These are phyloP conservation scores for Mortierella sp. DNA, from an alignment of 371 early-diverging fungal genomes.

Conservation along the genomic window DNA sequence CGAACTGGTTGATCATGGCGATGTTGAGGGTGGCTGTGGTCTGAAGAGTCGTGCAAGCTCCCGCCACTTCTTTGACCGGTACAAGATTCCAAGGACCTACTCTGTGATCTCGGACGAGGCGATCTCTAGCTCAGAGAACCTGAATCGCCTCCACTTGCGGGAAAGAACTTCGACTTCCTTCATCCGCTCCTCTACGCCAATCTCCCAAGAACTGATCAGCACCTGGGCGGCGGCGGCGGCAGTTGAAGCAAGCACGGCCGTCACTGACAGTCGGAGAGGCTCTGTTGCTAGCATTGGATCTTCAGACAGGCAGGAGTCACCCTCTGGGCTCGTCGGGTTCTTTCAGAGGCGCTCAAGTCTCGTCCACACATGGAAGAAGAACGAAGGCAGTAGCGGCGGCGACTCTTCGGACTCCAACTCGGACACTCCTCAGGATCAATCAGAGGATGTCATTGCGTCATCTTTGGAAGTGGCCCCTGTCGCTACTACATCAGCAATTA, in stretches of 20 bases:
- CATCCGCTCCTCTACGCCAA: neutral
- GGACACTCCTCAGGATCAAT: neutral
- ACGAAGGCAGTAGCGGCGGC: neutral
- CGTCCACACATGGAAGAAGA: neutral
- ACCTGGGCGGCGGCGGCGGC: neutral
- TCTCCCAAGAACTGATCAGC: neutral
- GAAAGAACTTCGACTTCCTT: conserved; percentile 4
- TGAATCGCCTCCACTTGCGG: conserved; percentile 11
- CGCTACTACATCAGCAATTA: neutral
- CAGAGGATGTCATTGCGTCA: neutral
- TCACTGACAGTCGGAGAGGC: conserved; percentile 13
- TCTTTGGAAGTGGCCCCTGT: neutral
- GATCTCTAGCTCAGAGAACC: conserved; percentile 28
- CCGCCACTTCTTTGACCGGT: conserved; percentile 7
- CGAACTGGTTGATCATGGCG: neutral
- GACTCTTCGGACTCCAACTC: neutral
- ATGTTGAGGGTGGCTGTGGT: neutral
- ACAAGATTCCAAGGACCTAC: conserved; percentile 34
- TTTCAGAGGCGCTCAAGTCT: conserved; percentile 3
- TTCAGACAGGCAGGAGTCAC: conserved; percentile 9
- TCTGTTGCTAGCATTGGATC: conserved; percentile 15
- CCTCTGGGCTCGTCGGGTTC: conserved; percentile 2
- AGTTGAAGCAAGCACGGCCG: neutral
- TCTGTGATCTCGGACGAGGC: conserved; percentile 42
- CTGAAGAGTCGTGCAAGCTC: neutral